These are phyloP conservation scores for Phtheirospermum japonicum DNA, from an alignment of 257 asterid genomes.

Conservation along the genomic window DNA sequence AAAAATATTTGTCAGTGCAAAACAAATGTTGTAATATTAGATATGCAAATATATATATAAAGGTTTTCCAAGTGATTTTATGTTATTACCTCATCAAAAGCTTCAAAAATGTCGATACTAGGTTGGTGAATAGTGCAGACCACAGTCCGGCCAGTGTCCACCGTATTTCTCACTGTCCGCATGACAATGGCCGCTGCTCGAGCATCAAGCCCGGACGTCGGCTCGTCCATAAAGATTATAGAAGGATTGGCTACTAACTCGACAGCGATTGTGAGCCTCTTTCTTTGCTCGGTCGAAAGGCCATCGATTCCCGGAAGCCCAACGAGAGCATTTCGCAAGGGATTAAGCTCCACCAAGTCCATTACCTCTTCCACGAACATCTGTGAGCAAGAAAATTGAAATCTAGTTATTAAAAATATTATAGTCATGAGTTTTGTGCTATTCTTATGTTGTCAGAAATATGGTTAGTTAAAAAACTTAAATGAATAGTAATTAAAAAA, in stretches of 20 bases:
- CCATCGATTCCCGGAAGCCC: slow-evolving; percentile 88
- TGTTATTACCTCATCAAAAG: slow-evolving; percentile 70
- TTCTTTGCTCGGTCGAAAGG: slow-evolving; percentile 83
- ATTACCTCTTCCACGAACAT: slow-evolving; percentile 91
- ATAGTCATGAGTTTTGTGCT: too few relatives aligned
- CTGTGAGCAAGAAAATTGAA: slow-evolving; percentile 32
- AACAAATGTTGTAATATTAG: too few relatives aligned
- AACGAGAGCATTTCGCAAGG: slow-evolving; percentile 65
- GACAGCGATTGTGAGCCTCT: slow-evolving; percentile 82
- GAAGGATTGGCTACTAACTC: slow-evolving; percentile 88
- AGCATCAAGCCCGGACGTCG: slow-evolving; percentile 88
- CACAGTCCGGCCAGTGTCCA: slow-evolving; percentile 81
- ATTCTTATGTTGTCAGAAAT: too few relatives aligned
- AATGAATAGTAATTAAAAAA: too few relatives aligned
- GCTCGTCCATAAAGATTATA: slow-evolving; percentile 87
- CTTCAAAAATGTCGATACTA: slow-evolving; percentile 83
- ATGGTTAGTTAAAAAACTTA: too few relatives aligned
- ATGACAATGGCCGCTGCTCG: slow-evolving; percentile 90
- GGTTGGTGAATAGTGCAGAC: slow-evolving; percentile 93
- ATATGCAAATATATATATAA: too few relatives aligned
- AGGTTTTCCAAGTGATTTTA: too few relatives aligned
- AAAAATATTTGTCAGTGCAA: too few relatives aligned
- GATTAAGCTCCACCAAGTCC: slow-evolving; percentile 76
- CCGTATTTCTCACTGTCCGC: slow-evolving; percentile 84
- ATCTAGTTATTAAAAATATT: too few relatives aligned